Evolutionary conservation across 2,329 filamentous ascomycete species (phyloP).

Genomic region (Diaporthe velutina): DNA sequence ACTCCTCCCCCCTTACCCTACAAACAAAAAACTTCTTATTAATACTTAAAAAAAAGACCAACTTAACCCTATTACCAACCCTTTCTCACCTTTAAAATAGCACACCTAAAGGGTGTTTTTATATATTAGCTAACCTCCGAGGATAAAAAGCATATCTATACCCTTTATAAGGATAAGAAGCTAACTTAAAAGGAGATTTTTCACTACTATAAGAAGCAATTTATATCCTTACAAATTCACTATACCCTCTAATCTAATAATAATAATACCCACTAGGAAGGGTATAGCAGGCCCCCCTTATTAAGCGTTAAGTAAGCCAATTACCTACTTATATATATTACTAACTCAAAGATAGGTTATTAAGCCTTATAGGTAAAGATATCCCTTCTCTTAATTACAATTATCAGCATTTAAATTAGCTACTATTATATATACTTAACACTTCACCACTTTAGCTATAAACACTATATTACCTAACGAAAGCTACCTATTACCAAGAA

Average conservation of each 20-base stretch:
- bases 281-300: neutral
- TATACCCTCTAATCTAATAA: neutral
- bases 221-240: neutral
- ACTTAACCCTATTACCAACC: neutral
- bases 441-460: too few species aligned
- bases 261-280: neutral
- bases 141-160: neutral
- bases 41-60: neutral
- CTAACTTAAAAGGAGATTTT: neutral
- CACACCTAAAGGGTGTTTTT: neutral
- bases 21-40: neutral
- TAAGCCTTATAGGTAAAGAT: too few species aligned
- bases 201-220: neutral
- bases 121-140: neutral
- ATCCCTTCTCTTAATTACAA: too few species aligned
- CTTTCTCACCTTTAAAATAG: neutral
- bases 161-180: neutral
- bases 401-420: too few species aligned
- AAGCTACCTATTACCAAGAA: too few species aligned
- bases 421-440: too few species aligned
- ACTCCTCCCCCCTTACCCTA: neutral
- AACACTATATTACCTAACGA: too few species aligned
- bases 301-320: neutral
- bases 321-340: too few species aligned
- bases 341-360: too few species aligned